These are phyloP conservation scores for Exophiala calicioides DNA, from an alignment of 2,329 filamentous ascomycete genomes.

Conservation along the genomic window DNA sequence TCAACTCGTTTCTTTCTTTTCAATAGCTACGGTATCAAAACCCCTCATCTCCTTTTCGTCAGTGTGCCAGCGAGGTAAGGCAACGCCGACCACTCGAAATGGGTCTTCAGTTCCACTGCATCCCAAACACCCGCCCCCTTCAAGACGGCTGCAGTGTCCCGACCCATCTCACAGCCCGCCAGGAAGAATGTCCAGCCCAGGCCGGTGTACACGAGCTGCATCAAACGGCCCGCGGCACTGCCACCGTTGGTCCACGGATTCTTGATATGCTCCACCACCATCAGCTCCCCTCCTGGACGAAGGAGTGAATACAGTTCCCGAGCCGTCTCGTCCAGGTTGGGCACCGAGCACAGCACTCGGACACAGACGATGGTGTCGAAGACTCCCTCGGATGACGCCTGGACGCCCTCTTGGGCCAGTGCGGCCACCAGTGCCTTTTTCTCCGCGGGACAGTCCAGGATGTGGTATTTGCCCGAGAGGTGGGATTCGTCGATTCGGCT, in stretches of 20 bases:
- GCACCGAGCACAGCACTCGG: slow-evolving; percentile 58
- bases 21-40: no score
- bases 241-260: slow-evolving; percentile 55
- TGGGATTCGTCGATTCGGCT: slow-evolving; percentile 19
- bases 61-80: slow-evolving; percentile 45
- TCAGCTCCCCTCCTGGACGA: slow-evolving; percentile 56
- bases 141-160: slow-evolving; percentile 50
- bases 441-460: slow-evolving; percentile 52
- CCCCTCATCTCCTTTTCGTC: slow-evolving; percentile 35
- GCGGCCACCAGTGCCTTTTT: slow-evolving; percentile 48
- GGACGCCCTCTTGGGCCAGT: slow-evolving; percentile 45
- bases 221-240: slow-evolving; percentile 44
- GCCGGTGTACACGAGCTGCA: slow-evolving; percentile 50
- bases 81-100: slow-evolving; percentile 41
- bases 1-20: no score
- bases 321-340: slow-evolving; percentile 48
- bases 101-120: slow-evolving; percentile 47
- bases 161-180: slow-evolving; percentile 53
- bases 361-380: slow-evolving; percentile 59
- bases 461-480: slow-evolving; percentile 51
- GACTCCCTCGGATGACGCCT: slow-evolving; percentile 38
- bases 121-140: slow-evolving; percentile 51
- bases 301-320: slow-evolving; percentile 52
- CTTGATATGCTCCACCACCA: slow-evolving; percentile 58
- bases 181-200: slow-evolving; percentile 56